These are phyloP conservation scores for Chlorella variabilis DNA, from an alignment of 163 green algal genomes.

Conservation along the genomic window DNA sequence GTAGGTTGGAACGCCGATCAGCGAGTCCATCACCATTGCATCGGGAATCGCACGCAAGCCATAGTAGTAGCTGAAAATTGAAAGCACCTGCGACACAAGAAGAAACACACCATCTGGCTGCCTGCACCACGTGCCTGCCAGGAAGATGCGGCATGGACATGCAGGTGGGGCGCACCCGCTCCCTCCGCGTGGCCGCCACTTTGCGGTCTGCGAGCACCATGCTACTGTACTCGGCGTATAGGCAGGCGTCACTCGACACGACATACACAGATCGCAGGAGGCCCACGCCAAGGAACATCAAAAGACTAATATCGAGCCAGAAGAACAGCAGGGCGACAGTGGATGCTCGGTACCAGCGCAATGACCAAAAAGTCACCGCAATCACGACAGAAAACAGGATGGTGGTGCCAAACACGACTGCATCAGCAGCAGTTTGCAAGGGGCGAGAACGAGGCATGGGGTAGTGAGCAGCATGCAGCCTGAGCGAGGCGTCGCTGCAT, in stretches of 20 bases:
- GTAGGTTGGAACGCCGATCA: constrained; percentile 26
- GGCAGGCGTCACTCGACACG: constrained; percentile 29
- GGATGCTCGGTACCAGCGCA: constrained; percentile 25
- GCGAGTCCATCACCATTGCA: neutral
- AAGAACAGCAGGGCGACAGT: constrained; percentile 15
- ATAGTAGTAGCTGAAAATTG: constrained; percentile 25
- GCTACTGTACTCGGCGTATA: constrained; percentile 40
- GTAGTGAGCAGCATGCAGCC: too few species aligned
- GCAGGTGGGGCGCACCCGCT: neutral
- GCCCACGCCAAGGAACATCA: constrained; percentile 51
- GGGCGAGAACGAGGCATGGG: too few species aligned
- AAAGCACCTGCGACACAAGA: constrained; percentile 11
- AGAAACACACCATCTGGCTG: too few species aligned
- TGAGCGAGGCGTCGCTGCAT: too few species aligned
- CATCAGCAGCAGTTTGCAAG: neutral
- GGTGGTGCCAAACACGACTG: constrained; percentile 31
- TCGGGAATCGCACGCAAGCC: neutral
- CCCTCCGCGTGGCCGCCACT: neutral
- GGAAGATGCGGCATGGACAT: neutral
- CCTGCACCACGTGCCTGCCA: neutral
- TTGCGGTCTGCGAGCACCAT: constrained; percentile 7
- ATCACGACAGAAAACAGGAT: neutral
- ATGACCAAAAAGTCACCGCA: neutral
- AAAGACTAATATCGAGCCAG: constrained; percentile 43
- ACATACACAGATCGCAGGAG: constrained; percentile 35